phyloP scores from a whole-genome alignment of 495 filamentous ascomycete species.

The Neurospora sp. region DNA sequence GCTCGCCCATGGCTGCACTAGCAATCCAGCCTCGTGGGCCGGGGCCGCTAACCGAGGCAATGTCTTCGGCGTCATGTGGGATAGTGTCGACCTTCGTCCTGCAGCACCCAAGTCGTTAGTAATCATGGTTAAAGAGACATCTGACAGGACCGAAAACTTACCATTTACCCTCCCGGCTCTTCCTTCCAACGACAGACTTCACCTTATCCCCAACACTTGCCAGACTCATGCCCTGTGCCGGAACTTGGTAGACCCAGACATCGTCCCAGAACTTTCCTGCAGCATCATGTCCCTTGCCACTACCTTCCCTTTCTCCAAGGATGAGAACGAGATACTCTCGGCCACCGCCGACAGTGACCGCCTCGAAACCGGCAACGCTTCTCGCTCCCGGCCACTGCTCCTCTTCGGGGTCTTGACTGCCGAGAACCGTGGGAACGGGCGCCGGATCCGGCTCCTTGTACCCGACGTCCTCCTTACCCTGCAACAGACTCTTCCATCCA shows the following conservation, averaged over 20 bases:
- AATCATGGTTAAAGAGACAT: background rate
- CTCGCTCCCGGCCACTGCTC: constrained; percentile 33
- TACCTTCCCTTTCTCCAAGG: constrained; percentile 58
- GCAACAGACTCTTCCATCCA: constrained; percentile 29
- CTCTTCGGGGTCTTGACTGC: constrained; percentile 3
- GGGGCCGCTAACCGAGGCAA: constrained; percentile 30
- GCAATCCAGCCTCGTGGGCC: constrained; percentile 38
- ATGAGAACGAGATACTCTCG: constrained; percentile 52
- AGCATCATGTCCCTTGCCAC: constrained; percentile 50
- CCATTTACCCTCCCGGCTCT: constrained; percentile 45
- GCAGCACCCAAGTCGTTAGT: background rate
- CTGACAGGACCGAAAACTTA: background rate
- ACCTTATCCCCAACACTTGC: constrained; percentile 44
- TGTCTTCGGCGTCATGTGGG: constrained; percentile 36
- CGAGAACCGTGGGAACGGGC: constrained; percentile 10
- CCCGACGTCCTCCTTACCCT: constrained; percentile 16
- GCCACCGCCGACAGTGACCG: constrained; percentile 41
- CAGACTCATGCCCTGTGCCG: constrained; percentile 36
- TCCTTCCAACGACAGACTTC: constrained; percentile 41
- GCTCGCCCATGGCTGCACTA: constrained; percentile 35
- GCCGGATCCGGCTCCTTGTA: constrained; percentile 18
- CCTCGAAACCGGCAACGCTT: constrained; percentile 35
- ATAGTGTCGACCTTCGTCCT: constrained; percentile 26
- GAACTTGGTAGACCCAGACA: constrained; percentile 65
- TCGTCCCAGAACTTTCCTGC: constrained; percentile 61